Percentiles rank a stretch among this genome's conserved stretches.
Evolutionary conservation across 2,329 filamentous ascomycete genomes (phyloP).

Genomic region (Colletotrichum sp.): DNA sequence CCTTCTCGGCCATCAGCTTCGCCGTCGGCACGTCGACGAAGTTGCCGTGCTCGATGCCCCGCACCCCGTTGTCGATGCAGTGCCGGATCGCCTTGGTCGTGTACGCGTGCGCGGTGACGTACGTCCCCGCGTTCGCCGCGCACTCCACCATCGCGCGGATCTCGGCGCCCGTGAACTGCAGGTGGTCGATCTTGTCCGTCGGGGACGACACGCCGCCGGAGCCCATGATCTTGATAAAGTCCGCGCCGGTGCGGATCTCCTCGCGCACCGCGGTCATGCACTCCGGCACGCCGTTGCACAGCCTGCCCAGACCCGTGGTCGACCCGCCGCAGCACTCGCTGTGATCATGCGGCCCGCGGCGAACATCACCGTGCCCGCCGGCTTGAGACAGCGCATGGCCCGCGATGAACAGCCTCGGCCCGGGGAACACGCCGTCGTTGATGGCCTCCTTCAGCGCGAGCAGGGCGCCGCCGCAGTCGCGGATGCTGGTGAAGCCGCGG

Average conservation of each 20-base stretch:
- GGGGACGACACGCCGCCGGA: slow-evolving; percentile 62
- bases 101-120: slow-evolving; percentile 64
- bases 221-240: slow-evolving; percentile 69
- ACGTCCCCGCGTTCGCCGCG: slow-evolving; percentile 53
- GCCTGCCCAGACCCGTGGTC: slow-evolving; percentile 41
- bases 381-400: slow-evolving; percentile 61
- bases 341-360: slow-evolving; percentile 47
- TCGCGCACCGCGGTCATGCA: slow-evolving; percentile 59
- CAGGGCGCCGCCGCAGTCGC: slow-evolving; percentile 63
- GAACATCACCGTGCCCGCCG: slow-evolving; percentile 62
- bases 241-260: slow-evolving; percentile 59
- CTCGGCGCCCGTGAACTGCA: slow-evolving; percentile 63
- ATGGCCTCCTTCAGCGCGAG: slow-evolving; percentile 62
- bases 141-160: slow-evolving; percentile 58
- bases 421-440: slow-evolving; percentile 57
- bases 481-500: slow-evolving; percentile 64
- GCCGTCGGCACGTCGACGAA: slow-evolving; percentile 50
- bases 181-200: slow-evolving; percentile 56
- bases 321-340: slow-evolving; percentile 52
- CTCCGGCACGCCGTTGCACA: slow-evolving; percentile 60
- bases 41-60: slow-evolving; percentile 56
- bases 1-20: slow-evolving; percentile 52
- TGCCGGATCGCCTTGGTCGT: slow-evolving; percentile 59
- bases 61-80: slow-evolving; percentile 59
- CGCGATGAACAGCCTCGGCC: slow-evolving; percentile 61